Percentiles rank a stretch among this genome's conserved stretches.
phyloP scores from a whole-genome alignment of 768 basidiomycete genomes.

The Leccinellum luteum region DNA sequence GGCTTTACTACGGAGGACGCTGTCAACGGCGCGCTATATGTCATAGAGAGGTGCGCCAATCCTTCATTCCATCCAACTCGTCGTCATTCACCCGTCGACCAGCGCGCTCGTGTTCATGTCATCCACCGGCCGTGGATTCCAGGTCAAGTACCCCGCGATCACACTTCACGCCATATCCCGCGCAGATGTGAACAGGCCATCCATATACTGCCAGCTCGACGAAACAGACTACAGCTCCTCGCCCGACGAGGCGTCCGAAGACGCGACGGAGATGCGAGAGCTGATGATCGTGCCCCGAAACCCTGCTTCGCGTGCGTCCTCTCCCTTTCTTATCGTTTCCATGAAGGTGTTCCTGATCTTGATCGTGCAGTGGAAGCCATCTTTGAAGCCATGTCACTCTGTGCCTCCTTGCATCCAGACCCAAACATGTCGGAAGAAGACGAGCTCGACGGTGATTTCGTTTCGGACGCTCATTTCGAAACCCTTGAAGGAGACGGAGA shows the following conservation, averaged over 20 bases:
- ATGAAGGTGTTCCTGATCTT: slow-evolving; percentile 1
- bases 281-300: slow-evolving; percentile 70
- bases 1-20: slow-evolving; percentile 53
- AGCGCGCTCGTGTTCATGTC: slow-evolving; percentile 82
- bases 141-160: slow-evolving; percentile 84
- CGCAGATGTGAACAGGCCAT: slow-evolving; percentile 51
- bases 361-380: slow-evolving; percentile 66
- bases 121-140: slow-evolving; percentile 66
- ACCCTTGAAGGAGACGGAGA: slow-evolving; percentile 55
- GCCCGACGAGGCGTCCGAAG: slow-evolving; percentile 34
- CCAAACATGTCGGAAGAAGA: slow-evolving; percentile 39
- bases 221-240: slow-evolving; percentile 44
- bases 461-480: slow-evolving; percentile 47
- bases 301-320: slow-evolving; percentile 55
- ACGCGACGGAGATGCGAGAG: slow-evolving; percentile 67
- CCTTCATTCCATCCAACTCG: background rate
- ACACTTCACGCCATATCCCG: slow-evolving; percentile 93
- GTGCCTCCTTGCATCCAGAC: slow-evolving; percentile 85
- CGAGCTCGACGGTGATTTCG: slow-evolving; percentile 53
- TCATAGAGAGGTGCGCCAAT: slow-evolving; percentile 74
- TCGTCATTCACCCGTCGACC: slow-evolving; percentile 6
- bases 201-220: slow-evolving; percentile 93
- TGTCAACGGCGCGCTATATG: slow-evolving; percentile 68
- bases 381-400: slow-evolving; percentile 82
- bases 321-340: background rate